Base-by-base conservation (phyloP, 768 basidiomycete species). In the Neoboletus brunneissimus region DNA sequence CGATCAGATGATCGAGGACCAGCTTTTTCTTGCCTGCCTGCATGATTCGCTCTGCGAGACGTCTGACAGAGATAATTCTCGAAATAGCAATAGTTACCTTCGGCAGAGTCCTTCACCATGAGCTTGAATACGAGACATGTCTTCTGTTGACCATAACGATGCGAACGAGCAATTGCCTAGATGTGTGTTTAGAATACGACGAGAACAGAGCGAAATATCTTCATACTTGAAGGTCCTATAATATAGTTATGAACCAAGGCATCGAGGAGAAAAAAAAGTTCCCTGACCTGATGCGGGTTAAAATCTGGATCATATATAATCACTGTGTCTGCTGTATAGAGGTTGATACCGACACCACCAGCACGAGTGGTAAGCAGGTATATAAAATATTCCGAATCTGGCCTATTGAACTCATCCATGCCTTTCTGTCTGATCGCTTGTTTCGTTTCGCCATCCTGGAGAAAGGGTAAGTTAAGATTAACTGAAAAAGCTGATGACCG, bases 231-330 rank as follows among this genome's bases (percentile, higher is more conserved):
- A 95, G 77, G 74, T 95, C 94, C 88, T 89, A 60, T 44, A 35
- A 51, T 40, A 38, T 22, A 41, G 8, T 44, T 42, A 32, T 64
- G 15, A 65, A 57, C n/a, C 11, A 57, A 40, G 61, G 59, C 38
- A 8, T 46, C 11, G 44, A 51, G 37, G 49, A 40, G 27, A 40
- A 31, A 37, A 48, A 31, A 38, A 11, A 5, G n/a, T 47, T 38
- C 16, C 70, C 80, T 27, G 46, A 88, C 88, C 79, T 89, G 89
- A 73, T 97, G 94, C n/a, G 96, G 96, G 66, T 99, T 99, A 72
- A 94, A 99, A 75, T 99, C 97, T 0, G 94, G 94, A 67, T 99
- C 96, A 63, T 87, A 91, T 53, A 94, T 87, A 43, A 94, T 88
- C 29, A 95, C 94, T 0, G 94, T 96, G 69, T 98, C 96, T 20